Percentiles rank a stretch among this genome's conserved stretches.
These are phyloP conservation scores for Lasiodiplodia citricola DNA, from an alignment of 2,329 filamentous ascomycete genomes.

Conservation along the genomic window DNA sequence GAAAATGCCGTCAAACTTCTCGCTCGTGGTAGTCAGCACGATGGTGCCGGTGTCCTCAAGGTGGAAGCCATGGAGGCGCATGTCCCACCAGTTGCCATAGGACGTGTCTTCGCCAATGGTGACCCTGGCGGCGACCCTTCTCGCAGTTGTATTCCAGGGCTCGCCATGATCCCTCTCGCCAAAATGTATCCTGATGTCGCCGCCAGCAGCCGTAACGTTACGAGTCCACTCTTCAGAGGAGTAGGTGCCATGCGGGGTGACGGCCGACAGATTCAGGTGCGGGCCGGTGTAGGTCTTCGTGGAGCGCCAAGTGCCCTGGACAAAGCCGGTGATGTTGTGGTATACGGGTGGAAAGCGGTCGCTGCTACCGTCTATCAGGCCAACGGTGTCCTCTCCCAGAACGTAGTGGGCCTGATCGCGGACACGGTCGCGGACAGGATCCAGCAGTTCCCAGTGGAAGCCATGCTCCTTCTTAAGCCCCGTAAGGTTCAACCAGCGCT, in stretches of 20 bases:
- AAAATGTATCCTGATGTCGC: slow-evolving; percentile 72
- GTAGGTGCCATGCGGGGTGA: slow-evolving; percentile 71
- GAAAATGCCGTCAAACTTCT: slow-evolving; percentile 91
- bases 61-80: slow-evolving; percentile 82
- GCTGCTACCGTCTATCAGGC: slow-evolving; percentile 20
- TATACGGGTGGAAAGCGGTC: slow-evolving; percentile 52
- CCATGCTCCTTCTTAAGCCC: slow-evolving; percentile 76
- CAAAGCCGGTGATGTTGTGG: slow-evolving; percentile 76
- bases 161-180: slow-evolving; percentile 56
- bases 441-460: slow-evolving; percentile 78
- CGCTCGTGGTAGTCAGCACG: slow-evolving; percentile 85
- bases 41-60: slow-evolving; percentile 81
- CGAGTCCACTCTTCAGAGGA: slow-evolving; percentile 70
- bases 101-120: slow-evolving; percentile 74
- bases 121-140: slow-evolving; percentile 72
- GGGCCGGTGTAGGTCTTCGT: slow-evolving; percentile 28
- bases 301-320: slow-evolving; percentile 77
- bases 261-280: slow-evolving; percentile 56
- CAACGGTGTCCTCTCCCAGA: slow-evolving; percentile 42
- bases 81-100: slow-evolving; percentile 76
- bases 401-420: slow-evolving; percentile 58
- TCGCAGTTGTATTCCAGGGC: slow-evolving; percentile 54
- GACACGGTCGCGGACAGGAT: slow-evolving; percentile 68
- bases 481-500: slow-evolving; percentile 64
- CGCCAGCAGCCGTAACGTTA: slow-evolving; percentile 77